Conservation (phyloP, 352 stramenopile genomes). For the Stephanocyclus meneghinianus region DNA sequence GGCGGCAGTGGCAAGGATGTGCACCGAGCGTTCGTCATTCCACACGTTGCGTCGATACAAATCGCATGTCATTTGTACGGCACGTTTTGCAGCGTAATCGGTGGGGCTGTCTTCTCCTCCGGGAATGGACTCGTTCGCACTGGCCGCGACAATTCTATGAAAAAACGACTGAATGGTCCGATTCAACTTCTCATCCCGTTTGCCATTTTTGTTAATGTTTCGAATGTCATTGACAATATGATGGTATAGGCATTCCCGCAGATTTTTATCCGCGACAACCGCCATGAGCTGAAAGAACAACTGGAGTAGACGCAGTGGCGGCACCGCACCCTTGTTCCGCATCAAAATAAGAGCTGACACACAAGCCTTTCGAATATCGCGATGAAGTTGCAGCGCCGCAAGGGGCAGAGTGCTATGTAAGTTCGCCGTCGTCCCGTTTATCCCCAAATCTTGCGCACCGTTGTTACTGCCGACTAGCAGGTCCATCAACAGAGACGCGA, state of each 20-base stretch:
- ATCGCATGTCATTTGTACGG: slow-evolving; percentile 83
- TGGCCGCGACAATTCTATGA: slow-evolving; percentile 91
- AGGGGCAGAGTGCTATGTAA: slow-evolving; percentile 49
- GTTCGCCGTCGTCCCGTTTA: slow-evolving; percentile 13
- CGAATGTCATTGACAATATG: slow-evolving; percentile 95
- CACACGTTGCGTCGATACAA: slow-evolving; percentile 95
- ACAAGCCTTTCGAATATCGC: slow-evolving; percentile 91
- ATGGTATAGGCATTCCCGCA: slow-evolving; percentile 92
- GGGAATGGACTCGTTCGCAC: slow-evolving; percentile 82
- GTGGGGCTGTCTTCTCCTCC: slow-evolving; percentile 85
- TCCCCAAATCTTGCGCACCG: not conserved
- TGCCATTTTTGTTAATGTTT: slow-evolving; percentile 87
- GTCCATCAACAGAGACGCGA: slow-evolving; percentile 85
- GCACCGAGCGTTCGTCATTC: slow-evolving; percentile 94
- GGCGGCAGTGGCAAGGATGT: slow-evolving; percentile 93
- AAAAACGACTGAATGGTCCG: slow-evolving; percentile 93
- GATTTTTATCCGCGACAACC: slow-evolving; percentile 91
- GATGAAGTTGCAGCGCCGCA: slow-evolving; percentile 70
- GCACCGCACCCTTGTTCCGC: slow-evolving; percentile 88
- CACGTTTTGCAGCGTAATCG: slow-evolving; percentile 72
- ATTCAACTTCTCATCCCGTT: slow-evolving; percentile 93
- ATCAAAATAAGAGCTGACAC: slow-evolving; percentile 95
- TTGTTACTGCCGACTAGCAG: slow-evolving; percentile 82
- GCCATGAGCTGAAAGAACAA: slow-evolving; percentile 95
- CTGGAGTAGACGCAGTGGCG: slow-evolving; percentile 89